A percentile compares a stretch with the other conserved stretches of the same genome.
Conservation (phyloP, 768 basidiomycete genomes). For the Crassisporium funariophilum region DNA sequence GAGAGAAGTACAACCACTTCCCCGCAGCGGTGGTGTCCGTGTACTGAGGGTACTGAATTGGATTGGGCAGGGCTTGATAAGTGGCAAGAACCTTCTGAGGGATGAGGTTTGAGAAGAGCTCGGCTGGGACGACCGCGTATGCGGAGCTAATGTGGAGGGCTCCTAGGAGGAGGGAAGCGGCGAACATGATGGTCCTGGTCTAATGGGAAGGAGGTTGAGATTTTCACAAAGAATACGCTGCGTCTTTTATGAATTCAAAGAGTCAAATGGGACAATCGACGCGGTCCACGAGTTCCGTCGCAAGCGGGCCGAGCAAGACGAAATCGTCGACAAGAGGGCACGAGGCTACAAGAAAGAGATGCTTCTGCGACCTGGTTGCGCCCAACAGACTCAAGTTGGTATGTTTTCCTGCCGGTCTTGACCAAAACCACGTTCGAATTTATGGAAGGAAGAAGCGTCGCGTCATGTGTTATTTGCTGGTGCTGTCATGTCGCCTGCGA, state of each 20-base stretch:
- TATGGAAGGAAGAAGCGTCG: too few species aligned
- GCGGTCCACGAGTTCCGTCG: background rate
- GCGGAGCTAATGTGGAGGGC: constrained; percentile 2
- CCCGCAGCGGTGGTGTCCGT: constrained; percentile 47
- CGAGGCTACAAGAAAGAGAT: background rate
- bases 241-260: too few species aligned
- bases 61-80: constrained; percentile 43
- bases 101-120: constrained; percentile 63
- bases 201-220: too few species aligned
- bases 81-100: constrained; percentile 61
- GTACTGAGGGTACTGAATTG: constrained; percentile 60
- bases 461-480: too few species aligned
- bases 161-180: background rate
- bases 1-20: constrained; percentile 52
- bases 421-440: too few species aligned
- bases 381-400: too few species aligned
- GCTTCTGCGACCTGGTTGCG: too few species aligned
- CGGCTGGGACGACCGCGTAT: constrained; percentile 32
- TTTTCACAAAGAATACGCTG: too few species aligned
- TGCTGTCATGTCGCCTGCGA: too few species aligned
- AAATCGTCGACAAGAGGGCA: background rate
- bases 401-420: too few species aligned
- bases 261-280: background rate
- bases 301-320: background rate
- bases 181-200: too few species aligned